Evolutionary conservation across 2,329 filamentous ascomycete genomes (phyloP), one percentile per base, ranked within the genome.

Genomic region (Ophiostoma pallidulum): DNA sequence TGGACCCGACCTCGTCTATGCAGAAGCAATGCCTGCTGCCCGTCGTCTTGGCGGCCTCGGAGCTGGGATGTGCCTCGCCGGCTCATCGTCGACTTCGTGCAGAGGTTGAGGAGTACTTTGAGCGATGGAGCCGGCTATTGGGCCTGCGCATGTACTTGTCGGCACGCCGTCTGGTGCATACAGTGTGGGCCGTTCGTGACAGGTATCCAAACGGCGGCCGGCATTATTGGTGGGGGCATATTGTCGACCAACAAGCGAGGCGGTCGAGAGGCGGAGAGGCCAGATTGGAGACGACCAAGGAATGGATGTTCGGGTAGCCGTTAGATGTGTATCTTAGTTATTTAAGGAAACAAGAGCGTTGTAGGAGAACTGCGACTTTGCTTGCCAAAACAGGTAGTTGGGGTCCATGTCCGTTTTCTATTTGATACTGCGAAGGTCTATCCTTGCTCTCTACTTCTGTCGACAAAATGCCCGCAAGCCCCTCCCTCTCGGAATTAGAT

Each of bases 1-100:
- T 45, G 16, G n/a, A 35, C 8, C 35, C 43, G 8, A 22, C 24
- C 10, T 38, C 43, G 7, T 10, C 33, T 12, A 19, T 45, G 33
- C 43, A 45, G 24, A 45, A 45, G 22, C 43, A 45, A 26, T 45
- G 43, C 24, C 29, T 44, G 20, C 42, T 19, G 20, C 19, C 37
- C 13, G 31, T 33, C 31, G 31, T 33, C 31, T 33, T 33, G n/a
- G 31, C 31, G 7, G 31, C 31, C 6, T 33, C 13, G 6, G 31
- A 33, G n/a, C 31, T 33, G 13, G 31, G 31, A 13, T 33, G 6
- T 13, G 31, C 7, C n/a, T 33, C 31, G 13, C 31, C n/a, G 31
- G 13, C 31, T 6, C 31, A 33, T 14, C 31, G 31, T 13, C 31
- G n/a, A 14, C n/a, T 33, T 6, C 31, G 31, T 13, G 6, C n/a